A percentile compares a stretch with the other conserved stretches of the same genome.
Evolutionary conservation across 768 basidiomycete species (phyloP).

Genomic region (Tylopilus subfusipes): DNA sequence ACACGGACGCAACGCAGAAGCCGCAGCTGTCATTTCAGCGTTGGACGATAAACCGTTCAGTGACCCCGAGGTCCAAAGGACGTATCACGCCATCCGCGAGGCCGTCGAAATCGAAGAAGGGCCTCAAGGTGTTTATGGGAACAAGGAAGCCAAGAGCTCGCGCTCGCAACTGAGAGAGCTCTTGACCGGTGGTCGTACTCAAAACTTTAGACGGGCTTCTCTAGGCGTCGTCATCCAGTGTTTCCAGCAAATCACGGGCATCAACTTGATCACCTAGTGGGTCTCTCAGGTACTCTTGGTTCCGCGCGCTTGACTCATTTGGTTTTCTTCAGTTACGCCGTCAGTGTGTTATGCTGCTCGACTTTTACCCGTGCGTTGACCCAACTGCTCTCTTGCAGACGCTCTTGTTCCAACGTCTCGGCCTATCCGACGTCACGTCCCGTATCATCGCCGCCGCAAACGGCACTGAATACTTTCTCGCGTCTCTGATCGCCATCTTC

Average conservation of each 20-base stretch:
- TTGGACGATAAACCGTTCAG: constrained; percentile 50
- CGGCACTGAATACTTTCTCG: constrained; percentile 69
- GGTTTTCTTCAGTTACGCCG: constrained; percentile 29
- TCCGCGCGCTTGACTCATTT: constrained; percentile 17
- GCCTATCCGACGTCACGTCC: constrained; percentile 53
- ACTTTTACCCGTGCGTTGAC: neutral
- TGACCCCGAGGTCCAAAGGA: constrained; percentile 45
- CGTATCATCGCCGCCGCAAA: constrained; percentile 64
- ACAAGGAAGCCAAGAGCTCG: neutral
- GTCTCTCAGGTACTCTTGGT: constrained; percentile 27
- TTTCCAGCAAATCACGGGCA: constrained; percentile 68
- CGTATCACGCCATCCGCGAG: constrained; percentile 53
- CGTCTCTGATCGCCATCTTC: constrained; percentile 67
- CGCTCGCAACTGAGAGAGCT: constrained; percentile 45
- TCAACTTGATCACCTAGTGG: constrained; percentile 63
- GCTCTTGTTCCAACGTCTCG: constrained; percentile 54
- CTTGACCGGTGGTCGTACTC: constrained; percentile 51
- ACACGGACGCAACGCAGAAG: constrained; percentile 51
- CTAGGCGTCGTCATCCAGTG: constrained; percentile 58
- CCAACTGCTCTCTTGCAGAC: constrained; percentile 31
- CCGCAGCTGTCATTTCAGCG: constrained; percentile 59
- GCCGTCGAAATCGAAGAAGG: constrained; percentile 44
- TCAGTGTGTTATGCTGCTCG: constrained; percentile 9
- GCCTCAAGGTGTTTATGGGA: neutral
- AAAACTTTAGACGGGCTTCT: constrained; percentile 58